phyloP scores from a whole-genome alignment of 495 filamentous ascomycete species.

The Penicillium lividum region DNA sequence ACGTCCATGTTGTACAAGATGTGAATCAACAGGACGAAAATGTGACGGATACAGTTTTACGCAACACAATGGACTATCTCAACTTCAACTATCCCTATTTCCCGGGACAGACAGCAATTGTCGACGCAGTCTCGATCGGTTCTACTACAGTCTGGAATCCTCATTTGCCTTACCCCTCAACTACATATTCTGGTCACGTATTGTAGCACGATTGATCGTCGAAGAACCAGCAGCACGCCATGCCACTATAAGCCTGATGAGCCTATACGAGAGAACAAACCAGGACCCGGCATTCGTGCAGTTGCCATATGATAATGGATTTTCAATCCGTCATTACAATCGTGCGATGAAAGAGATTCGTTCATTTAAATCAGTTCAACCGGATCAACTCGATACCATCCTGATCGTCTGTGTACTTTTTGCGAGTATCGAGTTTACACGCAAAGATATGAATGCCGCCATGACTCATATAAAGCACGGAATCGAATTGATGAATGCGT shows the following conservation, averaged over 20 bases:
- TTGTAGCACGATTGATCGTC: background rate
- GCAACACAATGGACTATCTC: background rate
- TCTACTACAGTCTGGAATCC: background rate
- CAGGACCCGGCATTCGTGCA: background rate
- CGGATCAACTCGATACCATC: constrained; percentile 4
- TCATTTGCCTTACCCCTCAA: background rate
- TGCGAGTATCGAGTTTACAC: constrained; percentile 14
- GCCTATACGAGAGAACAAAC: background rate
- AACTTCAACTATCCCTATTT: background rate
- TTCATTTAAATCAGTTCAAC: background rate
- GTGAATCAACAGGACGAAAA: background rate
- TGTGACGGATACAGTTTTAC: background rate
- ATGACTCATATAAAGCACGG: constrained; percentile 6
- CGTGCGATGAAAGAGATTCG: constrained; percentile 7
- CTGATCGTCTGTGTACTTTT: constrained; percentile 8
- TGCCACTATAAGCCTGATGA: background rate
- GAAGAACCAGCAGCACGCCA: background rate
- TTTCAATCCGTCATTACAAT: constrained; percentile 15
- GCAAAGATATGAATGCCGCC: constrained; percentile 12
- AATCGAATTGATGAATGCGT: constrained; percentile 3
- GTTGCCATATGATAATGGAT: background rate
- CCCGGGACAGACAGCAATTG: background rate
- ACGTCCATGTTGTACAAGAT: background rate
- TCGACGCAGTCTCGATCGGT: background rate
- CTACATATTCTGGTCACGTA: background rate